phyloP scores from a whole-genome alignment of 148 eudicot genomes.

The Camellia sinensis region DNA sequence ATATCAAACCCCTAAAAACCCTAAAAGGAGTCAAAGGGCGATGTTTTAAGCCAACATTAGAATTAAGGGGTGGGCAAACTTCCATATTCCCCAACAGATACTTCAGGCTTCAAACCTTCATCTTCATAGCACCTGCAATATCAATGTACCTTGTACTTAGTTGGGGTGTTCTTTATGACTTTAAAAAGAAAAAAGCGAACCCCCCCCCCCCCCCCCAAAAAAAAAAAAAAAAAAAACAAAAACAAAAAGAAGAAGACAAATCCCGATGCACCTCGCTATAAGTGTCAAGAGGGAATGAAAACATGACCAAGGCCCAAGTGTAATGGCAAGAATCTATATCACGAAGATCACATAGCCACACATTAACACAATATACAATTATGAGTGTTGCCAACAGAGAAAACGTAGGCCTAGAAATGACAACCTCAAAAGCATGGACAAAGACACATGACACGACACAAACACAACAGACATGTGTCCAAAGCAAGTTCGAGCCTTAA shows the following conservation, averaged over 20 bases:
- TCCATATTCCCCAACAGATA: slow-evolving; percentile 44
- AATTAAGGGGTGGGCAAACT: slow-evolving; percentile 38
- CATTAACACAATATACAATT: neutral
- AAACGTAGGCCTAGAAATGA: neutral
- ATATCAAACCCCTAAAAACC: slow-evolving; percentile 58
- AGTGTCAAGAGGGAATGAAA: neutral
- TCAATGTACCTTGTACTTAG: neutral
- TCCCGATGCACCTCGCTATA: neutral
- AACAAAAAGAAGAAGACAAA: neutral
- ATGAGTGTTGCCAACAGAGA: neutral
- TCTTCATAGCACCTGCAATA: slow-evolving; percentile 11
- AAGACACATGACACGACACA: too few relatives aligned
- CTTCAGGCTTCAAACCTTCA: slow-evolving; percentile 16
- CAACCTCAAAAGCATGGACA: too few relatives aligned
- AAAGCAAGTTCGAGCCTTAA: too few relatives aligned
- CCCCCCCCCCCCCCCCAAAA: too few relatives aligned
- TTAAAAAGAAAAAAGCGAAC: neutral
- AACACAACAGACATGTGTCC: too few relatives aligned
- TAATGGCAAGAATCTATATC: neutral
- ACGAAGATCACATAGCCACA: neutral
- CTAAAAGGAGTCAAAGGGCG: slow-evolving; percentile 56
- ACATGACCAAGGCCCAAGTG: neutral
- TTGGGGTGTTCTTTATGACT: neutral
- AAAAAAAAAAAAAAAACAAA: neutral
- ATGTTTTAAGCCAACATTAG: slow-evolving; percentile 35